Evolutionary conservation across 2,329 filamentous ascomycete genomes (phyloP).

Genomic region (Acarospora socialis): DNA sequence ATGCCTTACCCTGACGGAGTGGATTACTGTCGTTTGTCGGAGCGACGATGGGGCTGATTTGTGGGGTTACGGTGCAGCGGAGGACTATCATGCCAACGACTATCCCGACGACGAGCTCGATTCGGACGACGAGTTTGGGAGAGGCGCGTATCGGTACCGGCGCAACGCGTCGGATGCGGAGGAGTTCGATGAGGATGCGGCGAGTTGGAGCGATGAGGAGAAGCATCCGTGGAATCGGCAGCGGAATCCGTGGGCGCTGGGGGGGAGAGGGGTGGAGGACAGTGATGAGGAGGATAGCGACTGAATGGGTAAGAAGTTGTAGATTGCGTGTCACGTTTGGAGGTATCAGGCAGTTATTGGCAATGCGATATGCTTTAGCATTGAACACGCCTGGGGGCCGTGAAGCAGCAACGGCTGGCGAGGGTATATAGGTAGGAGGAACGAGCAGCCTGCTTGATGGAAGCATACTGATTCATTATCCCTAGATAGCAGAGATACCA

Average conservation of each 20-base stretch:
- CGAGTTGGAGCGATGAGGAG: conserved; percentile 19
- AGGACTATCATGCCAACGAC: conserved; percentile 36
- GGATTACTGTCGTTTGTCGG: too few relatives aligned
- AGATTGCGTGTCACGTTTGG: too few relatives aligned
- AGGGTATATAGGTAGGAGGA: too few relatives aligned
- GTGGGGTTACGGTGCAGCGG: conserved; percentile 21
- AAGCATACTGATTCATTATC: too few relatives aligned
- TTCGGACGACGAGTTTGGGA: conserved; percentile 32
- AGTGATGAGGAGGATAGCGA: neutral
- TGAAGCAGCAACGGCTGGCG: too few relatives aligned
- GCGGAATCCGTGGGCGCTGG: neutral
- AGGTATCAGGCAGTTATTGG: too few relatives aligned
- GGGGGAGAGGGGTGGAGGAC: neutral
- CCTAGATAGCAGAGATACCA: too few relatives aligned
- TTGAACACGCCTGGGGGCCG: too few relatives aligned
- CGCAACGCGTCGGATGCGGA: conserved; percentile 30
- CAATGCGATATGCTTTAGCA: too few relatives aligned
- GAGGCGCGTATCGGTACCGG: conserved; percentile 26
- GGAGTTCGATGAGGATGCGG: conserved; percentile 27
- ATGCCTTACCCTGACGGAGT: too few relatives aligned
- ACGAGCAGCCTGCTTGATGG: too few relatives aligned
- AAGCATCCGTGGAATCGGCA: conserved; percentile 15
- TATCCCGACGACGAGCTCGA: conserved; percentile 37
- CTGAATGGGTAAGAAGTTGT: too few relatives aligned
- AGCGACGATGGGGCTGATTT: neutral